Evolutionary conservation across 305 asterid species (phyloP), one percentile per base, ranked within the genome.

Genomic region (Fraxinus greggii): DNA sequence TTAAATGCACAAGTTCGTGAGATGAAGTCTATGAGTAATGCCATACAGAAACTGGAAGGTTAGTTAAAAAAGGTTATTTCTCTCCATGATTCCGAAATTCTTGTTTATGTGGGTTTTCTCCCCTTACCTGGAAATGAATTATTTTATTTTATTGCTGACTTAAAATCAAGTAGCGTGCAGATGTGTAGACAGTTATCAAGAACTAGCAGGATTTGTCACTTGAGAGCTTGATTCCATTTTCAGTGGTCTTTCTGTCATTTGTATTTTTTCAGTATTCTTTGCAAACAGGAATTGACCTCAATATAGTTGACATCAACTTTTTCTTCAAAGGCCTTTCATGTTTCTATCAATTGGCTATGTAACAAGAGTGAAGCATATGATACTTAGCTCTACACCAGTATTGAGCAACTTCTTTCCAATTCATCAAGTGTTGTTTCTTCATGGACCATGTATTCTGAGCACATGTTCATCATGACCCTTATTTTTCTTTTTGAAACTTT

Each of bases 11-110:
- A 96, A 92, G 91, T 91, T 42, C 88, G 77, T 19, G 98, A 96
- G 89, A 94, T 96, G 97, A 96, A 91, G 90, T 89, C 97, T 67
- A 90, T 96, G 97, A 88, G 89, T 76, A 88, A 63, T 85, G 79
- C 98, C 75, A 86, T 96, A 85, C 93, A 88, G 84, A 94, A 91
- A 85, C 84, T 96, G 90, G 97, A 93, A 91, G 91, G 86, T 88
- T 9, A 91, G 85, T 82, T 45, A 75, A 79, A 82, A 23, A 45
- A 75, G 78, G 79, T 82, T 82, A 79, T 78, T 29, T 32, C 42
- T 70, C 51, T 65, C n/a, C 33, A 65, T 1, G 33, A 24, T 28
- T 23, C 33, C 1, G 19, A 65, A 65, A 65, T 28, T 21, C 4
- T 63, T 63, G 29, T 8, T 24, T 21, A 2, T 26, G 7, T 10